These are phyloP conservation scores for Arachis monticola DNA, from an alignment of 331 rosid genomes.

Conservation along the genomic window DNA sequence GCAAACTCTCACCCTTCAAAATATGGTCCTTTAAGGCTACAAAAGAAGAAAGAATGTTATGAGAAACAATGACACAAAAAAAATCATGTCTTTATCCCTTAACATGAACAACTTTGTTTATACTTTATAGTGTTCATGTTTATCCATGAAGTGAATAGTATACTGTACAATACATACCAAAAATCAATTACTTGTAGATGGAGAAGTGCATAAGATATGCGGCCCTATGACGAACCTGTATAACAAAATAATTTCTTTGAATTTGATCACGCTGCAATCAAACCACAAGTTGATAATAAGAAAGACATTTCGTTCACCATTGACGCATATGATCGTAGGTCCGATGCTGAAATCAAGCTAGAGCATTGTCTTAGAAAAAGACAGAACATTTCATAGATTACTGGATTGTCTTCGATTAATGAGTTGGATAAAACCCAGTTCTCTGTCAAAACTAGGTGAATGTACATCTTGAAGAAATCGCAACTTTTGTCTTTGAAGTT, in stretches of 20 bases:
- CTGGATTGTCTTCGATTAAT: conserved; percentile 49
- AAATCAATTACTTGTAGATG: conserved; percentile 33
- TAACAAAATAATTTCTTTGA: conserved; percentile 9
- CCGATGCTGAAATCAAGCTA: conserved; percentile 72
- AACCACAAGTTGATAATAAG: conserved; percentile 18
- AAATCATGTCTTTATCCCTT: no score
- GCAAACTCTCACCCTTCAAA: conserved; percentile 5
- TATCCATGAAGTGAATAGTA: background rate
- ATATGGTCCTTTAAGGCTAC: conserved; percentile 19
- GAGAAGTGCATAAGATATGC: conserved; percentile 77
- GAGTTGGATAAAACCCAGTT: conserved; percentile 72
- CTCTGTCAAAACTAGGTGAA: conserved; percentile 73
- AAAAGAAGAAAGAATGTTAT: background rate
- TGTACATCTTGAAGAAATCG: conserved; percentile 74
- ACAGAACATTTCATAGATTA: conserved; percentile 65
- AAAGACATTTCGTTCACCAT: conserved; percentile 57
- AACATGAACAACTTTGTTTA: no score
- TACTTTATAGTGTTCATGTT: background rate
- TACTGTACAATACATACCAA: conserved; percentile 25
- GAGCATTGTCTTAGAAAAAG: conserved; percentile 69
- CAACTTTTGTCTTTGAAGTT: conserved; percentile 73
- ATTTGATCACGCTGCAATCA: conserved; percentile 5
- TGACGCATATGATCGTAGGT: conserved; percentile 78
- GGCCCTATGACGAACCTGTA: conserved; percentile 89
- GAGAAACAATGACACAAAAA: no score